These are phyloP conservation scores for Dalbergia oliveri DNA, from an alignment of 306 rosid species.

Conservation along the genomic window DNA sequence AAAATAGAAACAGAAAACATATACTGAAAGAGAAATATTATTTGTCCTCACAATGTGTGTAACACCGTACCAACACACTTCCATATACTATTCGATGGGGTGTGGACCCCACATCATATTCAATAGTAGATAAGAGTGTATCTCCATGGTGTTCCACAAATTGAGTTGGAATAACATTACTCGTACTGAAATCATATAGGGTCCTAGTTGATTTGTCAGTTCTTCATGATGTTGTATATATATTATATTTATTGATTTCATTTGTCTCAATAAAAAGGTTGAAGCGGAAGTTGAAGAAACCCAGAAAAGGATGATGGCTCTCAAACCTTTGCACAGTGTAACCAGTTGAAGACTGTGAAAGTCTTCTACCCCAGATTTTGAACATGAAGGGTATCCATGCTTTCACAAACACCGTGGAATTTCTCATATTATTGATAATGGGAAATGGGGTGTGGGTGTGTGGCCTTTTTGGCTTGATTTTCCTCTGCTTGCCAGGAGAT, in stretches of 20 bases:
- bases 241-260: slow-evolving; percentile 34
- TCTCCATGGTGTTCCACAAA: too few species aligned
- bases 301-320: slow-evolving; percentile 51
- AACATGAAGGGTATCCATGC: neutral
- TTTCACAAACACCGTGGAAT: neutral
- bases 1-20: too few species aligned
- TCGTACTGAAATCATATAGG: too few species aligned
- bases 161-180: too few species aligned
- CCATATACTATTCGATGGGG: too few species aligned
- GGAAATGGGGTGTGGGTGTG: neutral
- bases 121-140: too few species aligned
- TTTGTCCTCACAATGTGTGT: too few species aligned
- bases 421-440: neutral
- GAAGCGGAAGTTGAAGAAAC: slow-evolving; percentile 67
- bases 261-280: slow-evolving; percentile 57
- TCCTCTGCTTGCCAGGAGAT: neutral
- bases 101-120: too few species aligned
- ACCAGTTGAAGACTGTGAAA: slow-evolving; percentile 31
- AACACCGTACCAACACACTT: too few species aligned
- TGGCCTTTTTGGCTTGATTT: neutral
- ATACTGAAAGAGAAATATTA: too few species aligned
- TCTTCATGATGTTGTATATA: slow-evolving; percentile 39
- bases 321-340: slow-evolving; percentile 3
- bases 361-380: neutral
- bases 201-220: neutral